Evolutionary conservation across 139 green algal species (phyloP), one percentile per base, ranked within the genome.

Genomic region (Haematococcus sp.): DNA sequence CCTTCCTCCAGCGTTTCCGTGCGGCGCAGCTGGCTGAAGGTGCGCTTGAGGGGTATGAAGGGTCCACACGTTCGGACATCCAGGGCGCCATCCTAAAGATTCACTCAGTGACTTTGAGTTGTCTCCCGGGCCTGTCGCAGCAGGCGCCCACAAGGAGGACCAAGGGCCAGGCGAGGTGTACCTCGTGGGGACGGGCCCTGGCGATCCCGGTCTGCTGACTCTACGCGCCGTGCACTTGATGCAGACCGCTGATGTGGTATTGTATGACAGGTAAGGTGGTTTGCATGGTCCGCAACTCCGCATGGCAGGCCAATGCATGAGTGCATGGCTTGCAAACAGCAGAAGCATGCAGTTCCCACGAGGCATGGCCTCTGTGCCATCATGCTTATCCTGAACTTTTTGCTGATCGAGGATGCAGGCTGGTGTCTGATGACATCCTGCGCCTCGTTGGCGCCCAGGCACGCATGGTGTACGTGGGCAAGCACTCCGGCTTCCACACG

Each of bases 381-480:
- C n/a, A n/a, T n/a, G n/a, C n/a, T n/a, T n/a, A n/a, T n/a, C n/a
- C n/a, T n/a, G n/a, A n/a, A n/a, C n/a, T n/a, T n/a, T n/a, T n/a
- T 11, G 40, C 40, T 49, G 7, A 11, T 7, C 40, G 22, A 28
- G 4, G 9, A 61, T 73, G 66, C 68, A 92, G 90, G 28, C 84
- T 98, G 11, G 90, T 98, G 20, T 94, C 90, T 1, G 74, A 91
- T 27, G 94, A 98, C 64, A 97, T 99, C 46, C 77, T 99, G 61
- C 59, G 79, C 28, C 66, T 98, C 35, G 83, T 96, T 9, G 73
- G 87, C 59, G 76, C 76, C 1, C 74, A 67, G 16, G 93, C 94
- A 9, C 78, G 87, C 23, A 95, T 98, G 91, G 85, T 99, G 55
- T 99, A 98, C 65, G 96, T 99, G 46, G 96, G 96, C 63, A 99